Base-by-base conservation (phyloP, 2,329 filamentous ascomycete species). In the Teratosphaeriaceae sp. region DNA sequence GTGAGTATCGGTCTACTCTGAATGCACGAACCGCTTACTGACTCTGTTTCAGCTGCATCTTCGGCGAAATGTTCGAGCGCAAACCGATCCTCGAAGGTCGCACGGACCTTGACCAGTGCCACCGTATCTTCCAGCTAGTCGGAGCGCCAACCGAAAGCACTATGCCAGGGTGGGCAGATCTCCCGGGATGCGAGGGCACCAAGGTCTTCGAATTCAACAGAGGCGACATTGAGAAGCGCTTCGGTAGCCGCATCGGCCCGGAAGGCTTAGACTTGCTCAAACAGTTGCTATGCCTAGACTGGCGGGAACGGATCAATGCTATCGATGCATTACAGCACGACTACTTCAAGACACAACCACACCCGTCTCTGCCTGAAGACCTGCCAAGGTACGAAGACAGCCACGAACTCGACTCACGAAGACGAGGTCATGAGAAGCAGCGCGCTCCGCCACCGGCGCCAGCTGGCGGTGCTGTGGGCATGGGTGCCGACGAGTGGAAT, bases 21-120 rank as follows among this genome's bases (percentile, higher is more conserved):
- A 16, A 13, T 29, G 11, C 19, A 9, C 55, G 55, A 58, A 45
- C 64, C 44, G 23, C 24, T 88, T 85, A 30, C 27, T 30, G 27
- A 30, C 27, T 12, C 15, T n/a, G 5, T 4, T 13, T 5, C 27
- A 30, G 27, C n/a, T 98, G 92, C 61, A 88, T 98, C 2, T 96
- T 98, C 66, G 92, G 88, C 40, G 92, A 98, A 63, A 98, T 98
- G 90, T 84, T 96, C 51, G 80, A 88, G 55, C 83, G 88, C 27
- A 94, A 90, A 63, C 92, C 92, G 0, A 97, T 98, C 41, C 74
- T 98, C 33, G 79, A 88, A 6, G 92, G 92, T 11, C 88, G 87
- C 52, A 94, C 85, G 55, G 92, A 98, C 59, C 68, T 79, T 5
- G 84, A 96, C 58, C 92, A 98, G 65, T 80, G 94, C 11, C 85